Evolutionary conservation across 129 eudicot species (phyloP).

Genomic region (Pittosporum tobira): DNA sequence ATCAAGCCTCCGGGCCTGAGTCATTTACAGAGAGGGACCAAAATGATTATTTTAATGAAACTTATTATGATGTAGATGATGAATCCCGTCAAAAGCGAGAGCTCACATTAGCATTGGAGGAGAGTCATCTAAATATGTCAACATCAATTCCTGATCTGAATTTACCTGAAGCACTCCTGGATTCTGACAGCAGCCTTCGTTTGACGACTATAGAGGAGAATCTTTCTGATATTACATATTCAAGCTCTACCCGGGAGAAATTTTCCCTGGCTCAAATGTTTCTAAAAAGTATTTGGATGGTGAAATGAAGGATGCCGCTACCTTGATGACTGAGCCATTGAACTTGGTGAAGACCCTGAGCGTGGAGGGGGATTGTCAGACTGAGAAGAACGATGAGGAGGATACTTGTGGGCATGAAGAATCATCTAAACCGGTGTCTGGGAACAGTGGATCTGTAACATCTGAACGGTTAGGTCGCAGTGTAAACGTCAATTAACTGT

Average conservation of each 20-base stretch:
- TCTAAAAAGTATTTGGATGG: constrained; percentile 13
- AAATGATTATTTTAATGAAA: constrained; percentile 21
- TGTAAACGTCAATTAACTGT: constrained; percentile 71
- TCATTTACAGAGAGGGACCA: constrained; percentile 20
- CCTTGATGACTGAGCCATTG: constrained; percentile 23
- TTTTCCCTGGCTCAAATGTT: constrained; percentile 4
- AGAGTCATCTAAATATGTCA: constrained; percentile 21
- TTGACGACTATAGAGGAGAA: constrained; percentile 45
- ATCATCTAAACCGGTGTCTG: constrained; percentile 33
- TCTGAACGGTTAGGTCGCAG: constrained; percentile 85
- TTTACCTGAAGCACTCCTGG: constrained; percentile 44
- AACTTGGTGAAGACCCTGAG: constrained; percentile 41
- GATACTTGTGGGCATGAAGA: constrained; percentile 56
- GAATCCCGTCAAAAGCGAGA: constrained; percentile 22
- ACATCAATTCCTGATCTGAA: constrained; percentile 9
- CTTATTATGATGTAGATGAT: constrained; percentile 25
- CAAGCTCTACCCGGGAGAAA: constrained; percentile 19
- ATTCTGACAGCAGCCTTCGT: constrained; percentile 30
- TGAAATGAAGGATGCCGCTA: constrained; percentile 5
- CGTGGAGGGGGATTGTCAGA: constrained; percentile 43
- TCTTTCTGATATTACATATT: constrained; percentile 15
- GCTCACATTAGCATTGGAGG: constrained; percentile 13
- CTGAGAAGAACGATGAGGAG: constrained; percentile 28
- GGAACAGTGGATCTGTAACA: constrained; percentile 26
- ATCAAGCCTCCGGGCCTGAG: constrained; percentile 19